These are phyloP conservation scores for Aspergillus mulundensis DNA, from an alignment of 495 filamentous ascomycete species.

Conservation along the genomic window DNA sequence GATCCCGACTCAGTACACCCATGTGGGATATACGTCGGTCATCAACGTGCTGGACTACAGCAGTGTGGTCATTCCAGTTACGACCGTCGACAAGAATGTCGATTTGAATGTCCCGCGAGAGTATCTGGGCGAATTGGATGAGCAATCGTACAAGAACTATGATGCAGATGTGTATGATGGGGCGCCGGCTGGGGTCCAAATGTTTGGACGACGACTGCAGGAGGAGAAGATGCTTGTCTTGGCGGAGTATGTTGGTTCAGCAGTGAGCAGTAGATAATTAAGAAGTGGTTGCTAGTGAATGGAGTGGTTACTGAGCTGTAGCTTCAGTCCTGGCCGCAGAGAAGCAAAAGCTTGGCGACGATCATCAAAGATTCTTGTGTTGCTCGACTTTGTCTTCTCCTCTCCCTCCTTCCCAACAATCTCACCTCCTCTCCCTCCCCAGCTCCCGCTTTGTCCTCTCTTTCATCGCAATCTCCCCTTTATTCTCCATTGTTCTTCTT, in stretches of 20 bases:
- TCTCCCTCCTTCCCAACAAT: constrained; percentile 1
- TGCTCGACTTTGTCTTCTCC: constrained; percentile 9
- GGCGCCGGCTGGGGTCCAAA: constrained; percentile 50
- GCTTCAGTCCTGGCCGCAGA: background rate
- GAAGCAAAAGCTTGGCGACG: constrained; percentile 26
- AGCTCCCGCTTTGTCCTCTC: background rate
- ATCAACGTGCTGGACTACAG: constrained; percentile 59
- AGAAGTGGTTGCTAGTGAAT: background rate
- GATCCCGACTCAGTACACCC: constrained; percentile 41
- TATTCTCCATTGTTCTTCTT: constrained; percentile 1
- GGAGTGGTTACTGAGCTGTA: background rate
- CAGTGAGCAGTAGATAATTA: background rate
- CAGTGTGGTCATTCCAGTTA: constrained; percentile 55
- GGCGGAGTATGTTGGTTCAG: constrained; percentile 7
- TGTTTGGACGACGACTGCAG: constrained; percentile 22
- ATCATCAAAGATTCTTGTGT: constrained; percentile 21
- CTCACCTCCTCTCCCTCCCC: constrained; percentile 3
- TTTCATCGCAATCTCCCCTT: background rate
- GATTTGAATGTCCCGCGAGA: constrained; percentile 40
- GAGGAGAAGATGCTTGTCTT: constrained; percentile 16
- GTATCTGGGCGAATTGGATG: constrained; percentile 40
- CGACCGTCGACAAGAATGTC: constrained; percentile 47
- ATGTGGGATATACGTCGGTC: constrained; percentile 50
- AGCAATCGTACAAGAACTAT: constrained; percentile 44
- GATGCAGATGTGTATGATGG: constrained; percentile 51